These are phyloP conservation scores for Stylonectria norvegica DNA, from an alignment of 2,329 filamentous ascomycete genomes.

Conservation along the genomic window DNA sequence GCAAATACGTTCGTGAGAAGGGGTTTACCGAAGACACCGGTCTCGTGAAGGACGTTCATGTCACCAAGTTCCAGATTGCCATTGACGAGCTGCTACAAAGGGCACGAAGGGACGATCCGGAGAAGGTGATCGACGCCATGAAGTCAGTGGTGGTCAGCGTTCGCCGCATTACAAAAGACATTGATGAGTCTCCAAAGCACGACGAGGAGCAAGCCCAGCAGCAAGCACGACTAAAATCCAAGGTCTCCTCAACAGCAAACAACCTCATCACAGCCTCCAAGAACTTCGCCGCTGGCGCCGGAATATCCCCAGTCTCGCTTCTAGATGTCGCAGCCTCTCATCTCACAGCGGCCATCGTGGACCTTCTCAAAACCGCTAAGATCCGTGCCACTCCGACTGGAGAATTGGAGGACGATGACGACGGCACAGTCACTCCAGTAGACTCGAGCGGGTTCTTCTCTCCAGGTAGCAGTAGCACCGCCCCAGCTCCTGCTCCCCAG, in stretches of 20 bases:
- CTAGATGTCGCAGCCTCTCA: constrained; percentile 92
- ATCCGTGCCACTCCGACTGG: constrained; percentile 71
- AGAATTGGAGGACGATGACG: constrained; percentile 76
- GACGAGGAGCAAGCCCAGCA: constrained; percentile 55
- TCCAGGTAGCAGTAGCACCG: constrained; percentile 48
- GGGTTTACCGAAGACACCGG: constrained; percentile 69
- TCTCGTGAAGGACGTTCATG: constrained; percentile 82
- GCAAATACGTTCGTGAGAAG: constrained; percentile 61
- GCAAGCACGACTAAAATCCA: constrained; percentile 69
- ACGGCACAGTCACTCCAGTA: constrained; percentile 61
- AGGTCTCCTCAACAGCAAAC: constrained; percentile 90
- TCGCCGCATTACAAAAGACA: constrained; percentile 78
- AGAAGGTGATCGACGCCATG: constrained; percentile 78
- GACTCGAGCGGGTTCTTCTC: constrained; percentile 69
- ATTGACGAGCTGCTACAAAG: constrained; percentile 85
- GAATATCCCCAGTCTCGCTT: constrained; percentile 87
- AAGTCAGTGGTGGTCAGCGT: constrained; percentile 81
- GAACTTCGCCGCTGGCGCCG: constrained; percentile 79
- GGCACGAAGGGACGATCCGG: constrained; percentile 70
- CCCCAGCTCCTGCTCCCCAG: constrained; percentile 31
- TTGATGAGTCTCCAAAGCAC: constrained; percentile 56
- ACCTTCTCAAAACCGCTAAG: constrained; percentile 79
- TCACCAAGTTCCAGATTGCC: constrained; percentile 92
- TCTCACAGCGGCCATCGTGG: constrained; percentile 79
- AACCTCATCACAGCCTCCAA: constrained; percentile 92